Percentiles rank a stretch among this genome's conserved stretches.
Evolutionary conservation across 208 protist species (phyloP).

Genomic region (Acanthamoeba royreba): DNA sequence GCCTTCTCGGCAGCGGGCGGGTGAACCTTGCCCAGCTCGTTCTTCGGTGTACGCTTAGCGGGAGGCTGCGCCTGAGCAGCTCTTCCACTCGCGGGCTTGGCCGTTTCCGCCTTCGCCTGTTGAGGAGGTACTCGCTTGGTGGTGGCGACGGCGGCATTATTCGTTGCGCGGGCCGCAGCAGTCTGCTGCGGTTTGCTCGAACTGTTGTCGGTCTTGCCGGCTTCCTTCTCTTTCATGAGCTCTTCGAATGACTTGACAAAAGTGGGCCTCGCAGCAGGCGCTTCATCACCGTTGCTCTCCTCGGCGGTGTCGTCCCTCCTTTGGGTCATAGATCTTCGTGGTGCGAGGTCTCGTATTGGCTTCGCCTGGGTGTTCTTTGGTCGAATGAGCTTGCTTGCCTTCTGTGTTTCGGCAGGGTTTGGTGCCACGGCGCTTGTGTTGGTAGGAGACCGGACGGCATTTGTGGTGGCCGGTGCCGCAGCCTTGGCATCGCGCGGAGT

Average conservation of each 20-base stretch:
- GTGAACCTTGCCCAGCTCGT: background rate
- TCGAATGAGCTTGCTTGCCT: too few species aligned
- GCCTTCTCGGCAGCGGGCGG: background rate
- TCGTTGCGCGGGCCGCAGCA: too few species aligned
- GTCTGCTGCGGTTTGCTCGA: background rate
- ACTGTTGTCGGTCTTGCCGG: background rate
- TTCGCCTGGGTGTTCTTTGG: too few species aligned
- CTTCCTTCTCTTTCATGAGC: background rate
- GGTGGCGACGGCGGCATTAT: background rate
- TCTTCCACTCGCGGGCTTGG: background rate
- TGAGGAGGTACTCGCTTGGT: background rate
- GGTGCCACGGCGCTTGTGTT: background rate
- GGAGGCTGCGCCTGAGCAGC: background rate
- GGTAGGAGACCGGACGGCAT: background rate
- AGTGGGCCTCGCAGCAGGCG: background rate
- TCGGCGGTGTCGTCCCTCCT: too few species aligned
- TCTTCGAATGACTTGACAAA: background rate
- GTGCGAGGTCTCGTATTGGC: too few species aligned
- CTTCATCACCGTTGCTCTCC: background rate
- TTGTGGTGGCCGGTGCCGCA: background rate
- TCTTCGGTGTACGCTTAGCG: background rate
- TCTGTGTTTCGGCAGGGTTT: too few species aligned
- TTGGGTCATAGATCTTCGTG: too few species aligned
- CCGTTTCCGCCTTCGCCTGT: background rate
- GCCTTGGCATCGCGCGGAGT: background rate